A percentile compares a stretch with the other conserved stretches of the same genome.
Evolutionary conservation across 306 rosid species (phyloP).

Genomic region (Sicyos edulis): DNA sequence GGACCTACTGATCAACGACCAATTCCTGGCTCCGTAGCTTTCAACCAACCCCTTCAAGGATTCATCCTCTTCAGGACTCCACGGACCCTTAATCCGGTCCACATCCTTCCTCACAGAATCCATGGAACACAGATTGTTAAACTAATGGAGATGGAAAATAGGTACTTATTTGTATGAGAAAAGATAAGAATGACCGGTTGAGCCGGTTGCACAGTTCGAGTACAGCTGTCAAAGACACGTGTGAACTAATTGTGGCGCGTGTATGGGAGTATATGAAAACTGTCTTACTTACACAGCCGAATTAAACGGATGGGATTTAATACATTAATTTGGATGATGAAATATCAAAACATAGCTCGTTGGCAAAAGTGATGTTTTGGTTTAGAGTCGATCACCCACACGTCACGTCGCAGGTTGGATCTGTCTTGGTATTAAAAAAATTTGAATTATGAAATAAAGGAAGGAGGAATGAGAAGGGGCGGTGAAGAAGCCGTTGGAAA

Average conservation of each 20-base stretch:
- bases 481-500: too few relatives aligned
- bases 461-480: too few relatives aligned
- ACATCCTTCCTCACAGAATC: constrained; percentile 13
- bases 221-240: constrained; percentile 28
- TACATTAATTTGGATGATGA: too few relatives aligned
- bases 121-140: constrained; percentile 24
- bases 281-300: too few relatives aligned
- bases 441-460: too few relatives aligned
- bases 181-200: constrained; percentile 21
- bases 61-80: constrained; percentile 87
- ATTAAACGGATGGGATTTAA: too few relatives aligned
- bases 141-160: not conserved
- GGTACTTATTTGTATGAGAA: constrained; percentile 22
- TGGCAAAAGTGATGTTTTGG: too few relatives aligned
- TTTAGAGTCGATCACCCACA: too few relatives aligned
- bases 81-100: constrained; percentile 84
- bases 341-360: too few relatives aligned
- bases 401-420: too few relatives aligned
- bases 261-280: not conserved
- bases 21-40: constrained; percentile 54
- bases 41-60: constrained; percentile 52
- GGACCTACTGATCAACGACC: constrained; percentile 79
- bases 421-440: too few relatives aligned
- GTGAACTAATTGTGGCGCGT: not conserved
- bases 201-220: constrained; percentile 9